A percentile compares a stretch with the other conserved stretches of the same genome.
Evolutionary conservation across 2,329 filamentous ascomycete species (phyloP).

Genomic region (Aspergillus carbonarius): DNA sequence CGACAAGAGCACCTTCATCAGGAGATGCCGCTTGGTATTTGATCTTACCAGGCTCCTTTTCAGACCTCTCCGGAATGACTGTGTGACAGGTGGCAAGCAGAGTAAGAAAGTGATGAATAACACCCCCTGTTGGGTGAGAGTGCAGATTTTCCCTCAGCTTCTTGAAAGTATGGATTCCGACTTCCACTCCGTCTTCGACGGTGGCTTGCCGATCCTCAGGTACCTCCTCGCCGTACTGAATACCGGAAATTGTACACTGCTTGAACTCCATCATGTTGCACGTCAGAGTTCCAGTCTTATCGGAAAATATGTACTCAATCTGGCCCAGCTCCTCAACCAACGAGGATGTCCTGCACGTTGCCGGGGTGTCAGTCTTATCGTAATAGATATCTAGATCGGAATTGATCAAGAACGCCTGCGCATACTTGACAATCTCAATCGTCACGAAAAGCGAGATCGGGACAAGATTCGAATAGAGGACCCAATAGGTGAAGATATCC

Average conservation of each 20-base stretch:
- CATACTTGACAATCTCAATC: conserved; percentile 96
- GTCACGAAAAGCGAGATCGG: conserved; percentile 98
- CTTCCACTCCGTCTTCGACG: conserved; percentile 72
- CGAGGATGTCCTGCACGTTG: conserved; percentile 93
- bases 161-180: conserved; percentile 82
- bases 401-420: conserved; percentile 95
- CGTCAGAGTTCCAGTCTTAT: conserved; percentile 96
- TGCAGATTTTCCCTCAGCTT: conserved; percentile 68
- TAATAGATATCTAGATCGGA: conserved; percentile 98
- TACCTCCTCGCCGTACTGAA: conserved; percentile 90
- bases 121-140: conserved; percentile 57
- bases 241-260: conserved; percentile 86
- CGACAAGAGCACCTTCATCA: conserved; percentile 93
- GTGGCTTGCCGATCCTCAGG: conserved; percentile 85
- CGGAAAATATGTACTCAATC: conserved; percentile 97
- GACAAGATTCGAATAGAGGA: conserved; percentile 92
- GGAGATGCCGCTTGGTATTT: conserved; percentile 98
- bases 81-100: conserved; percentile 91
- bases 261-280: conserved; percentile 99
- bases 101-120: conserved; percentile 80
- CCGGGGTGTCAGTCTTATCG: conserved; percentile 89
- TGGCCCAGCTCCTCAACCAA: conserved; percentile 96
- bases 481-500: conserved; percentile 98
- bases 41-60: conserved; percentile 75
- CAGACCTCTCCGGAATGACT: conserved; percentile 86